Evolutionary conservation across 345 rosid genomes (phyloP).

Genomic region (Salix caprea): DNA sequence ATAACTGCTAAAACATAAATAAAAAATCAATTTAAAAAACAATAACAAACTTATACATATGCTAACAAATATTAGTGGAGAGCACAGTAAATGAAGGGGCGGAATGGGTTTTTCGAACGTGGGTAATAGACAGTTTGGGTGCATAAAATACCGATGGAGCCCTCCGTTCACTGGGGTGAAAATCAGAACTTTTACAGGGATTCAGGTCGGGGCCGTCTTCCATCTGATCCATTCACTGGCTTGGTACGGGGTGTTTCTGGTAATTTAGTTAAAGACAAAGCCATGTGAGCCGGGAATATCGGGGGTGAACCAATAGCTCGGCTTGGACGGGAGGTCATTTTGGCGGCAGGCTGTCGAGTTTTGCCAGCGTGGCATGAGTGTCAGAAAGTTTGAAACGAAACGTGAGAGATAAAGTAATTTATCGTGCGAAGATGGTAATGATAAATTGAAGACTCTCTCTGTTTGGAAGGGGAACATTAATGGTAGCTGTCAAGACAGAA

Average conservation of each 20-base stretch:
- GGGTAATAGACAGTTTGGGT: too few species aligned
- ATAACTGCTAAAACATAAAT: too few species aligned
- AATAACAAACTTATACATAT: too few species aligned
- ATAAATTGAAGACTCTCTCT: background rate
- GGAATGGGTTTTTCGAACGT: too few species aligned
- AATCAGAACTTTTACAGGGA: too few species aligned
- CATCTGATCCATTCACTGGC: background rate
- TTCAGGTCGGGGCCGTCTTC: background rate
- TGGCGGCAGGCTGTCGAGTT: slow-evolving; percentile 21
- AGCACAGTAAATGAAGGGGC: too few species aligned
- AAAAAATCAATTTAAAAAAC: too few species aligned
- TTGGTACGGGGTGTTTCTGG: background rate
- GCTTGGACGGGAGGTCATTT: slow-evolving; percentile 3
- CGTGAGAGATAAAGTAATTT: background rate
- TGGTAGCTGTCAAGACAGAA: background rate
- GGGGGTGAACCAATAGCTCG: background rate
- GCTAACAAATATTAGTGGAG: too few species aligned
- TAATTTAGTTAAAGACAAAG: background rate
- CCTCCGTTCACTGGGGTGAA: too few species aligned
- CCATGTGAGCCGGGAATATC: slow-evolving; percentile 15
- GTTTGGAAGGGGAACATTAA: background rate
- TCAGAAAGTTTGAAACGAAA: slow-evolving; percentile 9
- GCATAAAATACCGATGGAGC: too few species aligned
- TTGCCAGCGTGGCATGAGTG: slow-evolving; percentile 23
- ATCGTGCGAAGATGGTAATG: background rate